A percentile compares a stretch with the other conserved stretches of the same genome.
Conservation (phyloP, 768 basidiomycete species). For the Stropharia rugosoannulata region DNA sequence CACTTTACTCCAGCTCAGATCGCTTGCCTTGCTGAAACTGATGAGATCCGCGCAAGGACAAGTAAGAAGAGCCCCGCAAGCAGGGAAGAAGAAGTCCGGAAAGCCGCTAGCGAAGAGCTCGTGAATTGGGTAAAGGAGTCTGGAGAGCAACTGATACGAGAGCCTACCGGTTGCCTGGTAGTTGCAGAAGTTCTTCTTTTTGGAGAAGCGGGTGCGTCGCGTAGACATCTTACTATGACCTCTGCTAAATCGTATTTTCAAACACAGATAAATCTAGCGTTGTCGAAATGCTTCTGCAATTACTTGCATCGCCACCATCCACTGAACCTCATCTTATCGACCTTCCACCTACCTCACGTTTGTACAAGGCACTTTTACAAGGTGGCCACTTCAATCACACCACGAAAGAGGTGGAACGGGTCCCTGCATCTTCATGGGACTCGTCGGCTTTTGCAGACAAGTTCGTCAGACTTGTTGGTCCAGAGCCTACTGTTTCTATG, state of each 20-base stretch:
- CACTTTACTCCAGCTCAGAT: constrained; percentile 89
- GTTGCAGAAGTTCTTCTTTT: constrained; percentile 82
- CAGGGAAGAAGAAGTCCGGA: constrained; percentile 69
- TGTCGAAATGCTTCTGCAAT: constrained; percentile 56
- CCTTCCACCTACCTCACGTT: constrained; percentile 75
- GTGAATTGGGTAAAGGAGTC: constrained; percentile 67
- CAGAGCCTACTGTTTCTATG: constrained; percentile 52
- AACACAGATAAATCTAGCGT: constrained; percentile 70
- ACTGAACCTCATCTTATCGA: constrained; percentile 71
- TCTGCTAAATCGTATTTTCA: background rate
- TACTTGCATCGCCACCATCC: constrained; percentile 57
- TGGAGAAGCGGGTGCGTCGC: constrained; percentile 69
- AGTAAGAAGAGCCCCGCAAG: constrained; percentile 77
- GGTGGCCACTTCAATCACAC: constrained; percentile 84
- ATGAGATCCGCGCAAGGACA: constrained; percentile 62
- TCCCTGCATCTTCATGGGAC: constrained; percentile 47
- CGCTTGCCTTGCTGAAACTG: constrained; percentile 68
- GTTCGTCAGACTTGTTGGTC: constrained; percentile 55
- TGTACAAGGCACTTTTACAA: constrained; percentile 89
- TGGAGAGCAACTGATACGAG: constrained; percentile 61
- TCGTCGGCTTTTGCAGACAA: constrained; percentile 54
- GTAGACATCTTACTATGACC: background rate
- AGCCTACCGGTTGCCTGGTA: constrained; percentile 79
- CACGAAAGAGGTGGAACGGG: constrained; percentile 50
- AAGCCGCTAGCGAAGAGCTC: constrained; percentile 71